Evolutionary conservation across 1,284 basidiomycete species (phyloP).

Genomic region (Clitocybe nebularis): DNA sequence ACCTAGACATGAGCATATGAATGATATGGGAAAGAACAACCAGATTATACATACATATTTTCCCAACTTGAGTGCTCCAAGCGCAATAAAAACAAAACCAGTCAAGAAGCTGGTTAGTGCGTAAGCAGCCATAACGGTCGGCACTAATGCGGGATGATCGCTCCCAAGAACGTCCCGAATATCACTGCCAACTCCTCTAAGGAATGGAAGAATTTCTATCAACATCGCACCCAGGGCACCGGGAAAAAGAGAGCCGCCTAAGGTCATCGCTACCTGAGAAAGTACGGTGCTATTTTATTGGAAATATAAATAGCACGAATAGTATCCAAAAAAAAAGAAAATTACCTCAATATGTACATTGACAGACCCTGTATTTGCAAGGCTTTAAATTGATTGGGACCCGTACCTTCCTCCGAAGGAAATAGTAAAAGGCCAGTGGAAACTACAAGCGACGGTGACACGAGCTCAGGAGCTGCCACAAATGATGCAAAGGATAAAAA

Average conservation of each 20-base stretch:
- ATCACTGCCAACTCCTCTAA: conserved; percentile 16
- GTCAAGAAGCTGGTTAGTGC: conserved; percentile 21
- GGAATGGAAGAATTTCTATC: conserved; percentile 22
- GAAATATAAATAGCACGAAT: not conserved
- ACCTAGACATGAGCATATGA: conserved; percentile 12
- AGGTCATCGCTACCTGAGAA: conserved; percentile 18
- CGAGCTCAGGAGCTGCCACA: not conserved
- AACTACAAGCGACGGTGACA: conserved; percentile 9
- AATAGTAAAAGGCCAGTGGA: conserved; percentile 21
- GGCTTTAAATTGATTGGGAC: conserved; percentile 9
- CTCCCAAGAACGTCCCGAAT: conserved; percentile 18
- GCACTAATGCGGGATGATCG: conserved; percentile 18
- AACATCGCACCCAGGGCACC: conserved; percentile 20
- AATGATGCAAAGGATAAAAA: not conserved
- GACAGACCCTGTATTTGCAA: conserved; percentile 21
- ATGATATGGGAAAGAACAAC: no score
- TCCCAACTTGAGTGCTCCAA: conserved; percentile 19
- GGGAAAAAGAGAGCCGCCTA: conserved; percentile 21
- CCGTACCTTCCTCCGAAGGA: conserved; percentile 15
- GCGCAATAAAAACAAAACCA: conserved; percentile 16
- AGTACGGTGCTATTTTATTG: conserved; percentile 13
- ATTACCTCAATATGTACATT: conserved; percentile 13
- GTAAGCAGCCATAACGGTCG: conserved; percentile 22
- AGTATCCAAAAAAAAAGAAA: not conserved
- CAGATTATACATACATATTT: not conserved